phyloP scores from a whole-genome alignment of 768 basidiomycete genomes.

The Mycena vitilis region DNA sequence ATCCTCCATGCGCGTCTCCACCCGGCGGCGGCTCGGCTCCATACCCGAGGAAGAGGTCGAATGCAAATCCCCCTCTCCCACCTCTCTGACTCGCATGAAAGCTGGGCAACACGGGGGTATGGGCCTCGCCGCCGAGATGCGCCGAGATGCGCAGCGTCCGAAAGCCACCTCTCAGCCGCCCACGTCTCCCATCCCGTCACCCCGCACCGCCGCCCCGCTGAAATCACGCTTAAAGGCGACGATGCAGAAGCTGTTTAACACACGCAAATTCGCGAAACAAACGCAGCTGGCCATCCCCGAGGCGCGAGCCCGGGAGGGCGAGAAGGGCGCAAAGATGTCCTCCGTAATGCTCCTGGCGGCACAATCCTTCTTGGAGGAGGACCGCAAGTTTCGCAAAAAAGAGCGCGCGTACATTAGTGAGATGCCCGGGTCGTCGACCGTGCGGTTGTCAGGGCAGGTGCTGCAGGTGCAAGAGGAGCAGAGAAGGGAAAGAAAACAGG shows the following conservation, averaged over 20 bases:
- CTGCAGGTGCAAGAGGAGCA: slow-evolving; percentile 3
- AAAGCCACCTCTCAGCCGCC: neutral
- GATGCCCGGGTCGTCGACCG: slow-evolving; percentile 18
- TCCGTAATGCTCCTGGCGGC: slow-evolving; percentile 29
- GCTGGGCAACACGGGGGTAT: no score
- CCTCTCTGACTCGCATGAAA: no score
- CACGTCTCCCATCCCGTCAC: neutral
- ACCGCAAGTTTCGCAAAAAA: slow-evolving; percentile 27
- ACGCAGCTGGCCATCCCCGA: slow-evolving; percentile 13
- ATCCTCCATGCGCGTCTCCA: slow-evolving; percentile 3
- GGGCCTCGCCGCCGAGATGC: slow-evolving; percentile 1
- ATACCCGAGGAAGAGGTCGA: slow-evolving; percentile 11
- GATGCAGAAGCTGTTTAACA: slow-evolving; percentile 20
- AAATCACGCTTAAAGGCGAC: slow-evolving; percentile 20
- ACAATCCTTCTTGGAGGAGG: slow-evolving; percentile 30
- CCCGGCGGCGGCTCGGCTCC: slow-evolving; percentile 14
- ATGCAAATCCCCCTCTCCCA: neutral
- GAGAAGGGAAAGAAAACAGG: neutral
- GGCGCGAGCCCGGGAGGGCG: slow-evolving; percentile 9
- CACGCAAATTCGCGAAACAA: slow-evolving; percentile 22
- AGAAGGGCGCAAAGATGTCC: slow-evolving; percentile 7
- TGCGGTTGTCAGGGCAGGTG: slow-evolving; percentile 16
- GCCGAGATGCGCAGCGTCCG: neutral
- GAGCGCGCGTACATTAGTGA: slow-evolving; percentile 15
- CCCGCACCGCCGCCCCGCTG: neutral